A percentile compares a stretch with the other conserved stretches of the same genome.
These are phyloP conservation scores for Colletotrichum orchidophilum DNA, from an alignment of 2,329 filamentous ascomycete species.

Conservation along the genomic window DNA sequence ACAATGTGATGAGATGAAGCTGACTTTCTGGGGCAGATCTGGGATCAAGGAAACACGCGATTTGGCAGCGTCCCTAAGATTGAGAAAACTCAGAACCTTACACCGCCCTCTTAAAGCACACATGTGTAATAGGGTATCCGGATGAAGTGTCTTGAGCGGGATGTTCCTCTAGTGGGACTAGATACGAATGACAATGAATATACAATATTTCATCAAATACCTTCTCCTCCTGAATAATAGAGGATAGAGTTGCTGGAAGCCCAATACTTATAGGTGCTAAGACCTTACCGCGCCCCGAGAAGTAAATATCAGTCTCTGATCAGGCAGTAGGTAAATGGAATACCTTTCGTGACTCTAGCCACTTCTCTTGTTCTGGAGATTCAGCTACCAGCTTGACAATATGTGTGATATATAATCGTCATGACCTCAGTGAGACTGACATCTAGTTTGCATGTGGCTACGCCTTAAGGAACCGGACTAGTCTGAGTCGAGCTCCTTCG, in stretches of 20 bases:
- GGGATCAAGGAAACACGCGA: constrained; percentile 29
- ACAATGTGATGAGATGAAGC: neutral
- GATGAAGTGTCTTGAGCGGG: neutral
- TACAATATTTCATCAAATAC: neutral
- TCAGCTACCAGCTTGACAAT: no score
- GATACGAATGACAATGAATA: neutral
- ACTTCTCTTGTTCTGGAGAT: no score
- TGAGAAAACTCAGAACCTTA: constrained; percentile 24
- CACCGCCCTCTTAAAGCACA: neutral
- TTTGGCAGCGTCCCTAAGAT: constrained; percentile 30
- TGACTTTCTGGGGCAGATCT: constrained; percentile 16
- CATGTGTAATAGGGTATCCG: neutral
- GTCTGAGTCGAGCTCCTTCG: neutral
- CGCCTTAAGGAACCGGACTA: neutral
- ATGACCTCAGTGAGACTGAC: no score
- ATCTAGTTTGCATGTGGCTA: no score
- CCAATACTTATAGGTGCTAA: no score
- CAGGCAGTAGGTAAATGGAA: neutral
- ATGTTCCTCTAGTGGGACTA: neutral
- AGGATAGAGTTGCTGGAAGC: neutral
- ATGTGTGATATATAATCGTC: no score
- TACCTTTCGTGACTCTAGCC: neutral
- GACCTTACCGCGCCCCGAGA: no score
- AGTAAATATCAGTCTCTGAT: no score
- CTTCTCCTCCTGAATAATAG: neutral